phyloP scores from a whole-genome alignment of 305 asterid genomes.

The Stenogyne calaminthoides region DNA sequence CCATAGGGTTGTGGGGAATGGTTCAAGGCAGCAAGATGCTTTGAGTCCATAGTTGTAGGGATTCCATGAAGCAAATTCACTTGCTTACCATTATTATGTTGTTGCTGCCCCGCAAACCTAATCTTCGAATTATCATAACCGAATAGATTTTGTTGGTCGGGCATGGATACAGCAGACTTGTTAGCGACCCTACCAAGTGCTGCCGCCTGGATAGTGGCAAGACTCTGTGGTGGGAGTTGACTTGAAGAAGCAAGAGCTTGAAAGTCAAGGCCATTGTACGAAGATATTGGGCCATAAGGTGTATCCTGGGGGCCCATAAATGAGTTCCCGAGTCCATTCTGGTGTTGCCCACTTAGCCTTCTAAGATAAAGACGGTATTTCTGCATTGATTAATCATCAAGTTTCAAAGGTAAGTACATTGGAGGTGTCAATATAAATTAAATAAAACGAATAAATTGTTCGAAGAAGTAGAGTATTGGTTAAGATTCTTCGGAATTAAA shows the following conservation, averaged over 20 bases:
- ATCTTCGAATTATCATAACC: slow-evolving; percentile 70
- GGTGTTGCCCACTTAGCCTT: slow-evolving; percentile 78
- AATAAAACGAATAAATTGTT: background rate
- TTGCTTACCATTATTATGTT: slow-evolving; percentile 52
- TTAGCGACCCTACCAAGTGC: slow-evolving; percentile 51
- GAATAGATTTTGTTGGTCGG: slow-evolving; percentile 77
- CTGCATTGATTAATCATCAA: slow-evolving; percentile 45
- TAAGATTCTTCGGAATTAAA: background rate
- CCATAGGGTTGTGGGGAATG: slow-evolving; percentile 59
- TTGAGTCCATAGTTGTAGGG: slow-evolving; percentile 86
- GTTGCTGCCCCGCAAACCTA: slow-evolving; percentile 65
- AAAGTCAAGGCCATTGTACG: slow-evolving; percentile 66
- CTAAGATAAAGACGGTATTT: slow-evolving; percentile 86
- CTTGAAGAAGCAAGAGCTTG: slow-evolving; percentile 75
- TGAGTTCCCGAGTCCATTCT: slow-evolving; percentile 58
- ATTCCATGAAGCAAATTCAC: slow-evolving; percentile 82
- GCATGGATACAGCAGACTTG: slow-evolving; percentile 15
- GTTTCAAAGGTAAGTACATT: slow-evolving; percentile 35
- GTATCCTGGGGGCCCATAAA: slow-evolving; percentile 61
- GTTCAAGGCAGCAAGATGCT: slow-evolving; percentile 68
- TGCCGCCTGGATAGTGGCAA: slow-evolving; percentile 80
- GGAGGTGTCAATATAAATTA: too few species aligned
- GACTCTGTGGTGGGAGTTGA: slow-evolving; percentile 77
- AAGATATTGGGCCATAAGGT: slow-evolving; percentile 53
- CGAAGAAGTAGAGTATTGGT: background rate